These are phyloP conservation scores for Apiospora kogelbergensis DNA, from an alignment of 2,329 filamentous ascomycete species.

Conservation along the genomic window DNA sequence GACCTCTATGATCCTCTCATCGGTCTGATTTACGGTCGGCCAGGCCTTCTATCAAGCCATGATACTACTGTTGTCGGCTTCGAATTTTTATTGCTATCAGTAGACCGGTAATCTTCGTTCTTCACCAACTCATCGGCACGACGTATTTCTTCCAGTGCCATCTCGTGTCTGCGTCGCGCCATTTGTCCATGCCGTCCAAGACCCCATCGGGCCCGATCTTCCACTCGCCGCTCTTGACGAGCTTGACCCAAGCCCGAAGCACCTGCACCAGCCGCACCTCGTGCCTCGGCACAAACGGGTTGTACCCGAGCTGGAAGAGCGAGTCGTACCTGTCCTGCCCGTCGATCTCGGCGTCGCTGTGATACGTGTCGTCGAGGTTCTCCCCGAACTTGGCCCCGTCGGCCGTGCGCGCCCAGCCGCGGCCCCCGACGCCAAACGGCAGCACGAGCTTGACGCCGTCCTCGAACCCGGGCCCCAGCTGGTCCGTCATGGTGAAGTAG, in stretches of 20 bases:
- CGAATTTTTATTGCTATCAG: too few species aligned
- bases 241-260: conserved; percentile 24
- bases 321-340: neutral
- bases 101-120: too few species aligned
- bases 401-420: neutral
- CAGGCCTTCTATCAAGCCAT: too few species aligned
- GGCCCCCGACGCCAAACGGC: neutral
- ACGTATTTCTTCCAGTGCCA: conserved; percentile 18
- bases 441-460: conserved; percentile 1
- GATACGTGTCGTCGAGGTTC: neutral
- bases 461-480: neutral
- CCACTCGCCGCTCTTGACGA: conserved; percentile 28
- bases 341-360: neutral
- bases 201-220: conserved; percentile 25
- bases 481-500: conserved; percentile 4
- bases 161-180: conserved; percentile 28
- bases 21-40: too few species aligned
- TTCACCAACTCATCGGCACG: conserved; percentile 31
- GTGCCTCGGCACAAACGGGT: conserved; percentile 17
- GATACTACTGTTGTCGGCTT: too few species aligned
- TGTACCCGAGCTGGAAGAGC: conserved; percentile 20
- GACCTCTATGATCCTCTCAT: too few species aligned
- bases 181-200: conserved; percentile 29
- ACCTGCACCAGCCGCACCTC: conserved; percentile 25
- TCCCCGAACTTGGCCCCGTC: conserved; percentile 4